Evolutionary conservation across 2,329 filamentous ascomycete genomes (phyloP).

Genomic region (Diaporthe nobilis): DNA sequence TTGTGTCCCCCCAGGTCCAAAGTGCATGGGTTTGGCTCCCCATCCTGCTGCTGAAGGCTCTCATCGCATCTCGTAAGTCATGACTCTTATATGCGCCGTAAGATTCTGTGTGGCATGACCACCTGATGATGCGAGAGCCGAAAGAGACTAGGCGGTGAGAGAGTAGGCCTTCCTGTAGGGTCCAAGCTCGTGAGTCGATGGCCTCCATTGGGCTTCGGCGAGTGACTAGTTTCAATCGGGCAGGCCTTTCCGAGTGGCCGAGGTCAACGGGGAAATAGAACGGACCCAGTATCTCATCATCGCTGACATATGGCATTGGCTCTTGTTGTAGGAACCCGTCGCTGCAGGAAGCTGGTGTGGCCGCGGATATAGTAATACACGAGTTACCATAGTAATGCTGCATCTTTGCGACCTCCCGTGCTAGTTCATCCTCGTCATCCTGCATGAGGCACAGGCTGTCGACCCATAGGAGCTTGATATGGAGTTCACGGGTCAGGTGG

Average conservation of each 20-base stretch:
- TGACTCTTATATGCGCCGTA: background rate
- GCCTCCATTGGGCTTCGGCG: background rate
- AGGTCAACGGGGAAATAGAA: background rate
- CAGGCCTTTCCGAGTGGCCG: background rate
- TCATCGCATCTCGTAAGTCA: background rate
- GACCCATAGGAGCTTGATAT: background rate
- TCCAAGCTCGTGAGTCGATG: background rate
- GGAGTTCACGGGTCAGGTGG: background rate
- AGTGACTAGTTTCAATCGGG: background rate
- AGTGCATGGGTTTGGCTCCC: background rate
- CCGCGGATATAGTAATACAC: background rate
- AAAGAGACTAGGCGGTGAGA: background rate
- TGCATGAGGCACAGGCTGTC: background rate
- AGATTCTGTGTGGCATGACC: background rate
- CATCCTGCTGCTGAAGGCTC: background rate
- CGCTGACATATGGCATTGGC: background rate
- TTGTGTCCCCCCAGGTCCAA: background rate
- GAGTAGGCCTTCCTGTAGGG: background rate
- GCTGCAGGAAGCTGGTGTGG: background rate
- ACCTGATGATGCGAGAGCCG: background rate
- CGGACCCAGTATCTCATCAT: background rate
- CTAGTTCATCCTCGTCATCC: background rate
- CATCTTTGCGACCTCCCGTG: background rate
- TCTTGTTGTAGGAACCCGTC: background rate
- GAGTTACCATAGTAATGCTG: background rate